Evolutionary conservation across 768 basidiomycete genomes (phyloP), one percentile per base, ranked within the genome.

Genomic region (Pulveroboletus ravenelii): DNA sequence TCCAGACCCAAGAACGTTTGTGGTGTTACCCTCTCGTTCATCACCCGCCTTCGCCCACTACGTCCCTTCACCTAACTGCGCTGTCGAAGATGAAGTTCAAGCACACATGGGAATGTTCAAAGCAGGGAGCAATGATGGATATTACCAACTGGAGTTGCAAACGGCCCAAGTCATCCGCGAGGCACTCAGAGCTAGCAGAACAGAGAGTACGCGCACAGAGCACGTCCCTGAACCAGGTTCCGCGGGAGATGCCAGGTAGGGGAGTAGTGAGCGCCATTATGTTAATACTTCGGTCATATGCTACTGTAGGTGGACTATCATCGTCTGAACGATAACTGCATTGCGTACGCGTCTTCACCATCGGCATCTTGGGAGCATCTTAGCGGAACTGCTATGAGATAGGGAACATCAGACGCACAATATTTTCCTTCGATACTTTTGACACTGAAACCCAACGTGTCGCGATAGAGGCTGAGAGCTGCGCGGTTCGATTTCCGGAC

Each of bases 401-500:
- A 34, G 18, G 51, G 17, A 20, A 25, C 20, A 35, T 39, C 29
- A 43, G n/a, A 81, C 88, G 68, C 61, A 95, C 93, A 97, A 60
- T 98, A 97, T 55, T 81, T 84, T 67, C 89, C 84, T 66, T 96
- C 94, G 36, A 95, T 80, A 43, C 81, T 82, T 37, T 84, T 84
- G 6, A 95, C 87, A 18, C 85, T 79, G 70, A 98, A 98, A 2
- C 93, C 93, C 6, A 98, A 73, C 2, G 89, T 85, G 62, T 95
- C 93, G 42, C 82, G 79, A 67, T 97, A 98, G 47, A 97, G 73
- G 10, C 78, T 81, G 39, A 97, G 81, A 1, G 95, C 94, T 0
- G 94, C 92, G 49, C 87, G 83, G 64, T 98, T 97, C n/a, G 91
- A 92, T 70, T 92, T 89, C 41, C 95, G 80, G 27, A 98, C 94